Base-by-base conservation (phyloP, 495 filamentous ascomycete species). In the Podospora sp. region DNA sequence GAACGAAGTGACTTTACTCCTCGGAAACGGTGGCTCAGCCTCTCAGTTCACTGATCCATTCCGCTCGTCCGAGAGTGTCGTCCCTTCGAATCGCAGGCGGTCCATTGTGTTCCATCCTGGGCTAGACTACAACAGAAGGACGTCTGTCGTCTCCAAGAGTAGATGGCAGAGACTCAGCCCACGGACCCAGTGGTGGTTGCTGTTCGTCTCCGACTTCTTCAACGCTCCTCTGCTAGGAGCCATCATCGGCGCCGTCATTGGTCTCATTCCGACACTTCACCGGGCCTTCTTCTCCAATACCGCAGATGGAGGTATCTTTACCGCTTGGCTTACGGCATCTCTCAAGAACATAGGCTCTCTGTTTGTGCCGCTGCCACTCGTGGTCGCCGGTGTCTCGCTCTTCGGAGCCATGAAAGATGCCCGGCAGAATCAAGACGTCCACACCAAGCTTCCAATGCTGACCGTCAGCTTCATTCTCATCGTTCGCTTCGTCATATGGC, bases 301-400 rank as follows among this genome's bases (percentile, higher is more conserved):
- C 22, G 69, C 85, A 16, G 76, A 91, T n/a, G 91, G 91, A 1
- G 90, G 91, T 1, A 87, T 88, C 49, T 85, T 90, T 65, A 87
- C 83, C 40, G 88, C 89, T 1, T 93, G 90, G 90, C 76, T 93
- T 63, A 92, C 90, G 1, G 80, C 82, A 0, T 86, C 86, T 18
- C 70, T 93, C 35, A 80, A 84, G 68, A 91, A 90, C 64, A 80
- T 92, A 18, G 90, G 91, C 0, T 81, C 83, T 0, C 78, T 93
- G 4, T 94, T 94, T 72, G 87, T 91, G 0, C 83, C 86, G 0
- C 76, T 92, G 24, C 91, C 91, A 67, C 85, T 92, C 25, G 84
- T 93, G 25, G 83, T 92, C 0, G 89, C 90, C n/a, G 90, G 91
- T 0, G 84, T 89, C 29, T 89, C 90, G 67, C 76, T 93, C 1